phyloP scores from a whole-genome alignment of 176 grass and related monocot species.

The Olyra latifolia region DNA sequence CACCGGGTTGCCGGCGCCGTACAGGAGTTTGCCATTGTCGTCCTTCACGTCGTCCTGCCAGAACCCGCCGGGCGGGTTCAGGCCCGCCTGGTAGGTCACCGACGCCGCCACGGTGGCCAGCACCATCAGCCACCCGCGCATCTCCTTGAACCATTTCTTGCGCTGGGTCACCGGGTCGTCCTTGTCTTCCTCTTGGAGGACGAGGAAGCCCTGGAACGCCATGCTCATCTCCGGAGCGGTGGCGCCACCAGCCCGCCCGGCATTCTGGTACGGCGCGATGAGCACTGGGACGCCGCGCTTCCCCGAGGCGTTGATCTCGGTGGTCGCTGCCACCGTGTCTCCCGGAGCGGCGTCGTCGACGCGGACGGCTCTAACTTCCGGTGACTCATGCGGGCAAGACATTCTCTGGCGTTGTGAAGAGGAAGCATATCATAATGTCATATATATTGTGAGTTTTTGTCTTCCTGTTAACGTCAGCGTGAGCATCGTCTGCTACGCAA shows the following conservation, averaged over 20 bases:
- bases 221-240: background rate
- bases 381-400: background rate
- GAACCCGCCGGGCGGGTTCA: slow-evolving; percentile 44
- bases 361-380: background rate
- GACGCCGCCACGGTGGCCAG: slow-evolving; percentile 40
- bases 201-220: slow-evolving; percentile 30
- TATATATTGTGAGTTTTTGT: no score
- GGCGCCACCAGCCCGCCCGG: background rate
- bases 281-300: slow-evolving; percentile 23
- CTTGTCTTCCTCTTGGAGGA: slow-evolving; percentile 9
- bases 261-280: background rate
- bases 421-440: no score
- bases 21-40: no score
- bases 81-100: slow-evolving; percentile 38
- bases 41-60: slow-evolving; percentile 28
- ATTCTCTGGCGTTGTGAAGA: background rate
- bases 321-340: background rate
- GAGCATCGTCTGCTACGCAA: background rate
- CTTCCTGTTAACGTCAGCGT: background rate
- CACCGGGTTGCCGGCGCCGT: slow-evolving; percentile 15
- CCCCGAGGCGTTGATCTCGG: background rate
- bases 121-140: slow-evolving; percentile 56
- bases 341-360: slow-evolving; percentile 8
- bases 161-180: background rate
- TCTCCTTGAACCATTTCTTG: slow-evolving; percentile 45